Evolutionary conservation across 768 basidiomycete species (phyloP), one percentile per base, ranked within the genome.

Genomic region (Suillus sp.): DNA sequence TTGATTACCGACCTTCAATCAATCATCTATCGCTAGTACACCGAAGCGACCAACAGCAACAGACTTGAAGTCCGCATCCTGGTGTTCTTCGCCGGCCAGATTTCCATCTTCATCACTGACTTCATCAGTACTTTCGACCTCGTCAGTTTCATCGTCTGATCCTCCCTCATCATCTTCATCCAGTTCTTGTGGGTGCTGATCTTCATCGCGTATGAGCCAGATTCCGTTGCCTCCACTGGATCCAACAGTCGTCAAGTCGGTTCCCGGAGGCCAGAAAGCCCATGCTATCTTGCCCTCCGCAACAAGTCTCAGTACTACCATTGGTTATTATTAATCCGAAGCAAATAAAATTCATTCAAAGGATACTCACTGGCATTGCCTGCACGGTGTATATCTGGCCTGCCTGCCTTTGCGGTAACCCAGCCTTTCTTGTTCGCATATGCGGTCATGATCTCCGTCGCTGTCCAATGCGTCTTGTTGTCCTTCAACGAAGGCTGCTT

Each of bases 401-500:
- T 76, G 1, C 94, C 95, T 6, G 92, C 92, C 74, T 95, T 92
- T 11, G 96, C 95, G 37, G 96, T 98, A 47, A 95, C 75, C 88
- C 90, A 94, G 22, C 92, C 90, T 72, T 90, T 92, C 62, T 82
- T 79, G 57, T 84, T 73, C 1, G 96, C 94, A 73, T 90, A 91
- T 3, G 89, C 87, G 5, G 83, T 86, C 64, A 97, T 81, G 56
- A 98, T 82, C 67, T 93, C 91, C 79, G 91, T 92, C 4, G 95
- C 89, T 0, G 93, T 95, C 96, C 95, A 97, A 32, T 65, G 58
- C 3, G 65, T 48, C 70, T 63, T 64, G 32, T 69, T 72, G 22
- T 20, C 59, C n/a, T 66, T 30, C 66, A 55, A 50, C 58, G 65
- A 67, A 64, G 62, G 68, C 45, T 65, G 72, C 2, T 68, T 71